A percentile compares a stretch with the other conserved stretches of the same genome.
These are phyloP conservation scores for Hypocreales sp. DNA, from an alignment of 2,329 filamentous ascomycete genomes.

Conservation along the genomic window DNA sequence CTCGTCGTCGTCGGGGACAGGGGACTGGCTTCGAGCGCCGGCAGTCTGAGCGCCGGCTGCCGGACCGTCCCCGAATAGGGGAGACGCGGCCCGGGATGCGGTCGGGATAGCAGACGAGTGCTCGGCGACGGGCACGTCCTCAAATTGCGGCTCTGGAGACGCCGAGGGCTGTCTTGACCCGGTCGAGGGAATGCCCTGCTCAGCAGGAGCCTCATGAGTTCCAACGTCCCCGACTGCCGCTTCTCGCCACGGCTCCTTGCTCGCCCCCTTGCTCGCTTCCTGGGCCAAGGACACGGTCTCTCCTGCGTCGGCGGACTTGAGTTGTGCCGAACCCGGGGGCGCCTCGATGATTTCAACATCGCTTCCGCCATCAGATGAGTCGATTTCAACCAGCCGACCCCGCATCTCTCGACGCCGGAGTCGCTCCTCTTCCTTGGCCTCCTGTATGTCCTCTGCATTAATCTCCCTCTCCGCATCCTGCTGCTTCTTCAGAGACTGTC, in stretches of 20 bases:
- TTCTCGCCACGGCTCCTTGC: no score
- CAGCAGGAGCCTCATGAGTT: no score
- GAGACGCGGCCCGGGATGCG: not conserved
- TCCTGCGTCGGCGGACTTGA: no score
- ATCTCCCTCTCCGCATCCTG: slow-evolving; percentile 40
- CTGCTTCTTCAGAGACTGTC: slow-evolving; percentile 44
- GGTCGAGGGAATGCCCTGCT: no score
- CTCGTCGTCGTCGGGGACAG: slow-evolving; percentile 19
- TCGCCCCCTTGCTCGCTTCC: no score
- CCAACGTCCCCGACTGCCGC: no score
- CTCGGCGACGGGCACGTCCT: slow-evolving; percentile 16
- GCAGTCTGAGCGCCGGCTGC: not conserved
- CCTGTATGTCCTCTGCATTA: slow-evolving; percentile 46
- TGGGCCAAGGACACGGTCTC: no score
- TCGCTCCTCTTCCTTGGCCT: slow-evolving; percentile 39
- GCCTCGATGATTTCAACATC: slow-evolving; percentile 43
- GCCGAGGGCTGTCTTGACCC: slow-evolving; percentile 9
- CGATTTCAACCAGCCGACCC: slow-evolving; percentile 43
- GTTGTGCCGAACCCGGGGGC: no score
- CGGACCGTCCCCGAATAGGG: slow-evolving; percentile 6
- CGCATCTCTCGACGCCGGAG: slow-evolving; percentile 25
- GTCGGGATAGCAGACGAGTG: not conserved
- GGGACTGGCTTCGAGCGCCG: not conserved
- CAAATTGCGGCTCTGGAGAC: slow-evolving; percentile 20
- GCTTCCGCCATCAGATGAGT: slow-evolving; percentile 41